phyloP scores from a whole-genome alignment of 1,284 basidiomycete species.

The Rhizopogon parksii region DNA sequence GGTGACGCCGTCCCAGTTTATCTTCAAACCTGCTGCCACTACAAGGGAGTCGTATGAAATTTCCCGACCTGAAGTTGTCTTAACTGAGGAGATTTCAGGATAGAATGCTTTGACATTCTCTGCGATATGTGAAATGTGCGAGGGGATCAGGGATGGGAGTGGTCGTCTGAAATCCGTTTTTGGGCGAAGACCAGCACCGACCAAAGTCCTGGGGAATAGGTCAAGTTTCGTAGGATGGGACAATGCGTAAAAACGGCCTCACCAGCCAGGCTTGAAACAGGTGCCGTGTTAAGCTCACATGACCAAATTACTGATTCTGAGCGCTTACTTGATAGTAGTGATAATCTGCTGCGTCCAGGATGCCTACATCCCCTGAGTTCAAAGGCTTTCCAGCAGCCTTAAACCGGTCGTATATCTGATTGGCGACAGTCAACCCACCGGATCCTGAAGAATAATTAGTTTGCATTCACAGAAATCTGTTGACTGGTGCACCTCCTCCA shows the following conservation, averaged over 20 bases:
- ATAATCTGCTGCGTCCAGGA: conserved; percentile 71
- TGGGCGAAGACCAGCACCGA: conserved; percentile 78
- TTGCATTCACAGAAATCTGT: background rate
- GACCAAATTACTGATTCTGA: conserved; percentile 22
- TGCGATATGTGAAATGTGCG: conserved; percentile 67
- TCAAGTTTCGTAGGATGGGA: conserved; percentile 10
- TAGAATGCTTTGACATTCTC: conserved; percentile 74
- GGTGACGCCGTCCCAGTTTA: conserved; percentile 74
- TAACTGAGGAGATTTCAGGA: conserved; percentile 71
- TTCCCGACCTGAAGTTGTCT: conserved; percentile 61
- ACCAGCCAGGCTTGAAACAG: conserved; percentile 68
- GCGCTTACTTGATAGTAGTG: conserved; percentile 70
- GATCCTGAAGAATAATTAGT: conserved; percentile 43
- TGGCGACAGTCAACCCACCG: conserved; percentile 72
- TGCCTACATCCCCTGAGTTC: conserved; percentile 71
- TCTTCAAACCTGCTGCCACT: conserved; percentile 84
- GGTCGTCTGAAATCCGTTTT: conserved; percentile 64
- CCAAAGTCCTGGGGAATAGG: conserved; percentile 68
- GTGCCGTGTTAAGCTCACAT: conserved; percentile 7
- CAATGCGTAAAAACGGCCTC: conserved; percentile 13
- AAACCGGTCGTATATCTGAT: conserved; percentile 80
- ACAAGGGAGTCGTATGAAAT: conserved; percentile 85
- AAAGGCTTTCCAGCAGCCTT: conserved; percentile 61
- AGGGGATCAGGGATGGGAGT: conserved; percentile 65
- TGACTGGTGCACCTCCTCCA: conserved; percentile 48